Base-by-base conservation (phyloP, 441 rosid genomes). In the Pelargonium fulgidum region DNA sequence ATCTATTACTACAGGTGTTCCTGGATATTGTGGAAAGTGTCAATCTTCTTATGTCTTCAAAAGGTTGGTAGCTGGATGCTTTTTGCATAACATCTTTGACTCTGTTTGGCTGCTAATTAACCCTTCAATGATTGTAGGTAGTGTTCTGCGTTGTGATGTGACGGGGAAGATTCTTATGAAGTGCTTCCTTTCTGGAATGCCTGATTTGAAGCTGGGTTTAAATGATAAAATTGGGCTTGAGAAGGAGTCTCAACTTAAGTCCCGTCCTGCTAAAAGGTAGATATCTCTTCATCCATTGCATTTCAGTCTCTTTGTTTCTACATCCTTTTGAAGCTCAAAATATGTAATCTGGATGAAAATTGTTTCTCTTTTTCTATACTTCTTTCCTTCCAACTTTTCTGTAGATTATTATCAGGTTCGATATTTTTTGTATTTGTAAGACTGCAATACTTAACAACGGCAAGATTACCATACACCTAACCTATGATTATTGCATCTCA, bases 141-240 rank as follows among this genome's bases (percentile, higher is more conserved):
- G 87, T 16, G 97, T 90, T 62, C 85, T 94, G 20, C 95, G 96
- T 22, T 94, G 99, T 80, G 99, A 94, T 81, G 99, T 92, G 69
- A 90, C 96, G 14, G 98, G 99, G 69, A 94, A 94, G 87, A 78
- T 95, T 67, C 86, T 92, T 64, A 92, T 95, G 99, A 95, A 95
- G 86, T 95, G 99, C 79, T 92, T 94, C 80, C 95, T 95, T 66
- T 92, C 97, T 68, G 99, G 98, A 82, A 95, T 95, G 99, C 99
- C 98, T 80, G 99, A 95, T 85, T 74, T 95, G 81, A 95, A 95
- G 83, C 78, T 95, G 92, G 99, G 98, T 20, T 87, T 95, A 78
- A 95, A 95, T 79, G 99, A 92, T 82, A 95, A 95, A 82, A 92
- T 95, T 86, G 99, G 99, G 75, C 97, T 95, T 33, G 99, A 95